Base-by-base conservation (phyloP, 2,329 filamentous ascomycete genomes). In the Ascochyta lentis region DNA sequence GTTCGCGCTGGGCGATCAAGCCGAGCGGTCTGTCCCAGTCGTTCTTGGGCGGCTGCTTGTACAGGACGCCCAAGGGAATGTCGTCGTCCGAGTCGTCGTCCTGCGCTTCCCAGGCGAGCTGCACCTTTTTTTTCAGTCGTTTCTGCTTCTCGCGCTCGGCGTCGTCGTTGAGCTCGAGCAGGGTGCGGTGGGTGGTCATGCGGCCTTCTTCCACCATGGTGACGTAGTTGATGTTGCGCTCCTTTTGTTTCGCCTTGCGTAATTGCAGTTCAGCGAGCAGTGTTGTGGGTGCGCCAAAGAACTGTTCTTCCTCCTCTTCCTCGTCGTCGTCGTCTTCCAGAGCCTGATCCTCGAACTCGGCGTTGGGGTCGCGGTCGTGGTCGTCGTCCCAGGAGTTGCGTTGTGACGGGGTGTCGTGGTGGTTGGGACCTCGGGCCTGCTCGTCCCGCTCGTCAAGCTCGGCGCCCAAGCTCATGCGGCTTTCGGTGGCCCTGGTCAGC, bases 211-310 rank as follows among this genome's bases (percentile, higher is more conserved):
- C 88, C 64, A 81, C 84, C 1, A 82, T 78, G 13, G 83, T 85
- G 29, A 84, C 81, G 22, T 88, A 83, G 13, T 89, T 89, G 22
- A 87, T 85, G 27, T 89, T 95, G 33, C 95, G 87, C 59, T 88
- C 82, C 74, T 91, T 93, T 67, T 96, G 89, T 65, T 96, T 90
- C 56, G 91, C 88, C 73, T 99, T 98, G 46, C 95, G 89, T 61
- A 96, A 79, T 72, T 97, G 92, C 7, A 99, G 81, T 73, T 99
- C 95, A 0, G 95, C 95, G 23, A 99, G 84, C 0, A 99, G 83
- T 0, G 95, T 99, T 1, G 92, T 96, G 0, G 95, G 95, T 4
- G 88, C 84, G 0, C 90, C 91, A 49, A 87, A 82, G 60, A 86
- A 89, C 1, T 80, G 67, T 40, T 67, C 61, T 43, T 69, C 64